Conservation (phyloP, 2,329 filamentous ascomycete genomes). For the Huntiella decipiens region DNA sequence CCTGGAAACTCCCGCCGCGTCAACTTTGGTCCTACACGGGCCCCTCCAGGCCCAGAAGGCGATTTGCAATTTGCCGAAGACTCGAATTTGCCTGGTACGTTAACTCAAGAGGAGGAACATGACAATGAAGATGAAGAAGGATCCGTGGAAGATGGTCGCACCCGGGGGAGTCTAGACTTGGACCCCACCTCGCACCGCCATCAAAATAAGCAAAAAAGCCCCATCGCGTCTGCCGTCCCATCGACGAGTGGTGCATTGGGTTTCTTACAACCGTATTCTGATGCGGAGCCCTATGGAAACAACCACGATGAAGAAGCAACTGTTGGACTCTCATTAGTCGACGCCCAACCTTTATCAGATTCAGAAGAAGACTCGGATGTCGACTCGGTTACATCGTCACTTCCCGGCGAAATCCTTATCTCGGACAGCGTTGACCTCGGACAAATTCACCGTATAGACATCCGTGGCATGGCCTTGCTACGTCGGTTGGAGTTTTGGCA, state of each 20-base stretch:
- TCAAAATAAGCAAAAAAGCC: no score
- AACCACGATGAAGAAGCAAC: no score
- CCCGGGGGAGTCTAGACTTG: no score
- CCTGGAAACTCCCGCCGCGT: not conserved
- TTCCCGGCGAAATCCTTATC: constrained; percentile 31
- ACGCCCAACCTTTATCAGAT: not conserved
- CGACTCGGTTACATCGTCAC: constrained; percentile 31
- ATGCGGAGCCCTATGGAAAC: no score
- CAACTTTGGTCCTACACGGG: constrained; percentile 1
- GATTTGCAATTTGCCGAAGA: constrained; percentile 3
- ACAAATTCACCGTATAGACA: constrained; percentile 70
- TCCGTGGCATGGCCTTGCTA: constrained; percentile 64
- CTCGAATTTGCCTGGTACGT: constrained; percentile 39
- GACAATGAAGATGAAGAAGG: no score
- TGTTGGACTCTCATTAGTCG: not conserved
- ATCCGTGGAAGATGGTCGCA: no score
- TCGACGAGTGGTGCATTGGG: no score
- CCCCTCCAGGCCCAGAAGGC: not conserved
- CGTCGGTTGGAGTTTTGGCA: constrained; percentile 72
- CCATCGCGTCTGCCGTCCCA: no score
- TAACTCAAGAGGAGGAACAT: constrained; percentile 10
- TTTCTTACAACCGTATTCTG: no score
- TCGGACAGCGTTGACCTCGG: constrained; percentile 48
- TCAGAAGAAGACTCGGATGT: not conserved
- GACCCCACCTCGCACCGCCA: no score